Percentiles rank a stretch among this genome's conserved stretches.
Evolutionary conservation across 1,139 yeast species (phyloP).

Genomic region (Pichia inconspicua): DNA sequence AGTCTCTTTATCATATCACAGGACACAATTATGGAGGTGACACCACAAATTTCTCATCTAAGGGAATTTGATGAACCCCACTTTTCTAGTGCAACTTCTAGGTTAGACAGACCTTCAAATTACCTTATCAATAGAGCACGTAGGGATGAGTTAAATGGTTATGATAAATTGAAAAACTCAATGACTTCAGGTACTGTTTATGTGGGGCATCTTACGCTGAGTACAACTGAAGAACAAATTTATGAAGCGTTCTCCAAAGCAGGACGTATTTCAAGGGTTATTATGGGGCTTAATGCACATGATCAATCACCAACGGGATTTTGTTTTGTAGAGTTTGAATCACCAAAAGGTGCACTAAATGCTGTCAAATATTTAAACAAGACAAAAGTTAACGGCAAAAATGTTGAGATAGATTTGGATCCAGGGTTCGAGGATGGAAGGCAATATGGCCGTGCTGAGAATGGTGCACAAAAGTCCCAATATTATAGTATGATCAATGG

Average conservation of each 20-base stretch:
- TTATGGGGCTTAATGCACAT: conserved; percentile 90
- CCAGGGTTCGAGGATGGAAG: conserved; percentile 94
- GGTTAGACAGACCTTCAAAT: conserved; percentile 72
- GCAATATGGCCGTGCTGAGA: conserved; percentile 85
- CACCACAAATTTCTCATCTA: conserved; percentile 13
- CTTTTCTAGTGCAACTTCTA: conserved; percentile 44
- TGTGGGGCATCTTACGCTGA: conserved; percentile 79
- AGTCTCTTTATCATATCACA: not conserved
- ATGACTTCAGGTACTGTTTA: conserved; percentile 68
- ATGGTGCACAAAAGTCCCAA: conserved; percentile 64
- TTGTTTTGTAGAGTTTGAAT: conserved; percentile 74
- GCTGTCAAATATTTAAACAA: conserved; percentile 76
- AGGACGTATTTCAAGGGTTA: conserved; percentile 68
- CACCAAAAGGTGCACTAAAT: conserved; percentile 63
- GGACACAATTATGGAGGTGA: not conserved
- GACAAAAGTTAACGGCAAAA: conserved; percentile 75
- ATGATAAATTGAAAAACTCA: conserved; percentile 54
- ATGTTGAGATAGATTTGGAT: conserved; percentile 77
- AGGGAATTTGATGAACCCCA: conserved; percentile 49
- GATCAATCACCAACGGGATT: conserved; percentile 93
- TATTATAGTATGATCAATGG: conserved; percentile 17
- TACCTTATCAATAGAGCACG: conserved; percentile 72
- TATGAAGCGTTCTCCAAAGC: conserved; percentile 75
- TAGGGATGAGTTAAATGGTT: conserved; percentile 33
- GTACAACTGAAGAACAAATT: conserved; percentile 89